These are phyloP conservation scores for Coniochaeta sp. DNA, from an alignment of 2,329 filamentous ascomycete genomes.

Conservation along the genomic window DNA sequence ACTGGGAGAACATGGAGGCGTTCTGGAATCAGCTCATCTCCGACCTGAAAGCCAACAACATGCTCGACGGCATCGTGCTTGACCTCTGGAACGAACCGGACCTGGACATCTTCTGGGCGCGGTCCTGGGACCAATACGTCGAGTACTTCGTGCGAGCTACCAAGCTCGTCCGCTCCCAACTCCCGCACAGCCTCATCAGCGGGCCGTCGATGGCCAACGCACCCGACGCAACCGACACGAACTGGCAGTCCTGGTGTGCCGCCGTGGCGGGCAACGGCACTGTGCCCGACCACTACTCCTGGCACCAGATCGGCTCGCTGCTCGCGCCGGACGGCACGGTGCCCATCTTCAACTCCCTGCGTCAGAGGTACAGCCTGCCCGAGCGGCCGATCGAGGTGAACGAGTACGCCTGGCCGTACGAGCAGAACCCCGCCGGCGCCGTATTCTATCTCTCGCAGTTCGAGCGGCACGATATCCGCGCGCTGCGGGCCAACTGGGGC, in stretches of 20 bases:
- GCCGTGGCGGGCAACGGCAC: not conserved
- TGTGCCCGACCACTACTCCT: not conserved
- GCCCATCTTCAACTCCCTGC: not conserved
- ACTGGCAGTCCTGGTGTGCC: not conserved
- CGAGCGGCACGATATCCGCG: not conserved
- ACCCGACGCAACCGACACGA: not conserved
- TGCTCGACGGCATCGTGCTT: constrained; percentile 18
- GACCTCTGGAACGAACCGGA: not conserved
- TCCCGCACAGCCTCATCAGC: not conserved
- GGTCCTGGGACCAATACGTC: not conserved
- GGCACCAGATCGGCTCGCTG: not conserved
- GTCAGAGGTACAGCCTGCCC: not conserved
- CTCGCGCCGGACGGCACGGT: not conserved
- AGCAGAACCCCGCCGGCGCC: not conserved
- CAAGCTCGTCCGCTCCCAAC: not conserved
- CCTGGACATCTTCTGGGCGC: not conserved
- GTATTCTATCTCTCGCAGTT: not conserved
- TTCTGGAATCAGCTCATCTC: constrained; percentile 31
- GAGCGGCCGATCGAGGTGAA: not conserved
- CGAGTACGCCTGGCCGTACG: not conserved
- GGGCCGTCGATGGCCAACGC: not conserved
- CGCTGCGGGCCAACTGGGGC: not conserved
- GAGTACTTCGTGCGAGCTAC: not conserved
- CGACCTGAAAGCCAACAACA: constrained; percentile 27
- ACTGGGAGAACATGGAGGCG: constrained; percentile 37